Base-by-base conservation (phyloP, 139 green algal genomes). In the Dunaliella sp. region DNA sequence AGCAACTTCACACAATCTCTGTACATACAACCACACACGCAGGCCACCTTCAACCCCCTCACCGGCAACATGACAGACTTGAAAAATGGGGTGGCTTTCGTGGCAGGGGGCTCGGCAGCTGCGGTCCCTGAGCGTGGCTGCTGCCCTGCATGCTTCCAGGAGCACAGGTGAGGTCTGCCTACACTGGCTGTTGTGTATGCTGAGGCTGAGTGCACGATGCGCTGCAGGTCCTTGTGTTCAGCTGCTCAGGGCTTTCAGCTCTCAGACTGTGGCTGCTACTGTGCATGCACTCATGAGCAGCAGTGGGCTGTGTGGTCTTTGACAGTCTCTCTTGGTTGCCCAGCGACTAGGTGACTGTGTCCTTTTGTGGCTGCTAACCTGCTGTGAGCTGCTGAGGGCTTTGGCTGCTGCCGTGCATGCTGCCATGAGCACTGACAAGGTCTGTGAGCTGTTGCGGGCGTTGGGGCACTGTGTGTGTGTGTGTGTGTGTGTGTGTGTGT, bases 91-190 rank as follows among this genome's bases (percentile, higher is more conserved):
- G 58, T n/a, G n/a, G n/a, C n/a, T n/a, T n/a, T 30, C 31, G 31
- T 80, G 1, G 57, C 75, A 36, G 35, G 0, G 22, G 80, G 28
- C 26, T 2, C 34, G 37, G 1, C 22, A 33, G 31, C 80, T 2
- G 36, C 21, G 31, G 80, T 86, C 33, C 86, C 86, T 37, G 81
- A 88, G 86, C 38, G 73, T 24, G 86, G 86, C 21, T 35, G 31
- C 35, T 88, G 86, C 74, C 86, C 86, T 0, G 74, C 74, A 1
- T 88, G 86, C 81, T 33, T 58, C 16, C 21, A 80, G 1, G 30
- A 75, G 34, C 86, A 86, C 81, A 86, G 65, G 76, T 81, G 76
- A 30, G 76, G 58, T 74, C 21, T 78, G 28, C 73, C n/a, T 32
- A 3, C 73, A 78, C n/a, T 12, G 26, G 73, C 73, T 33, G 12